Conservation (phyloP, 2,329 filamentous ascomycete genomes). For the Fusarium irregulare region DNA sequence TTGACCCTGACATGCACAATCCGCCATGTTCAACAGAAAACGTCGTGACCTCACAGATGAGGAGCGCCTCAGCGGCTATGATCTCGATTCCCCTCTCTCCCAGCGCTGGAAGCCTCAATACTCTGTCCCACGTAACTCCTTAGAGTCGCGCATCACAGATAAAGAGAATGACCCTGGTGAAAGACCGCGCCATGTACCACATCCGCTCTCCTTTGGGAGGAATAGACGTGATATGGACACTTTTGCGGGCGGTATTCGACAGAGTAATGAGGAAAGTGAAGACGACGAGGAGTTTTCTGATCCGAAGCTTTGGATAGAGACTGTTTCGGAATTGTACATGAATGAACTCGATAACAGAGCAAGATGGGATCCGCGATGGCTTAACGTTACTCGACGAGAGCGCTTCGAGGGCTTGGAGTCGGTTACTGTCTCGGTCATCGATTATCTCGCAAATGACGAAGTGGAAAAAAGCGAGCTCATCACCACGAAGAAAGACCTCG, state of each 20-base stretch:
- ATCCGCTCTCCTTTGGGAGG: constrained; percentile 24
- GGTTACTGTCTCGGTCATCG: constrained; percentile 6
- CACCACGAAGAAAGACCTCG: constrained; percentile 16
- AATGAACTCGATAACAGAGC: constrained; percentile 39
- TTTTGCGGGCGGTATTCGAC: neutral
- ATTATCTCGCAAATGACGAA: neutral
- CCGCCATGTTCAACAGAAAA: constrained; percentile 27
- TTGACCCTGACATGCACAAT: neutral
- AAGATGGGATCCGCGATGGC: constrained; percentile 19
- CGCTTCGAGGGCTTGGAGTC: constrained; percentile 22
- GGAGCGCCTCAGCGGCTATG: constrained; percentile 29
- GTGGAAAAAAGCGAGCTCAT: constrained; percentile 4
- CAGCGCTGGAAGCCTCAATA: constrained; percentile 47
- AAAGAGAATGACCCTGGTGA: neutral
- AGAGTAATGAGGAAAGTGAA: neutral
- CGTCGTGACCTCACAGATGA: constrained; percentile 5
- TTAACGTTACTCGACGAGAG: constrained; percentile 17
- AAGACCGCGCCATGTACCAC: neutral
- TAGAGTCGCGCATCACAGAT: constrained; percentile 20
- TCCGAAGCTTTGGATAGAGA: constrained; percentile 47
- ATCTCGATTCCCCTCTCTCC: constrained; percentile 34
- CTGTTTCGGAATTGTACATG: constrained; percentile 48
- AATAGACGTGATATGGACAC: constrained; percentile 36
- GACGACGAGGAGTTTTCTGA: constrained; percentile 42
- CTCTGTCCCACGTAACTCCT: constrained; percentile 28